A percentile compares a stretch with the other conserved stretches of the same genome.
These are phyloP conservation scores for Umbilicus rupestris DNA, from an alignment of 164 flowering plant species.

Conservation along the genomic window DNA sequence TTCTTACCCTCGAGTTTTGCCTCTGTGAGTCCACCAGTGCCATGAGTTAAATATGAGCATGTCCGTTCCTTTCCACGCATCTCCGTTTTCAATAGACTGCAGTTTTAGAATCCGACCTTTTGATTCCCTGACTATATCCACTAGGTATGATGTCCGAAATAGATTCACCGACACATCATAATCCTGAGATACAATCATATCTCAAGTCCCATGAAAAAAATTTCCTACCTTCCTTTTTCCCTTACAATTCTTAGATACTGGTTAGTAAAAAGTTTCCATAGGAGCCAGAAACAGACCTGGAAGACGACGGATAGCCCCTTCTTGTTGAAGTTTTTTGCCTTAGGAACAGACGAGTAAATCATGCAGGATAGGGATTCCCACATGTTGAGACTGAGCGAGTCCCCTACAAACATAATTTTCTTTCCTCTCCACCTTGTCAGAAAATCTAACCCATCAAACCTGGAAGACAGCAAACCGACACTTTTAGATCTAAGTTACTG, in stretches of 20 bases:
- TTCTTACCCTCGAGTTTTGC: conserved; percentile 55
- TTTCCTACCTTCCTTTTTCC: not conserved
- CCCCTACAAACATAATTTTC: conserved; percentile 65
- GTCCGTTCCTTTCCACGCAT: conserved; percentile 64
- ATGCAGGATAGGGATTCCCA: conserved; percentile 54
- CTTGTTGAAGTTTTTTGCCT: conserved; percentile 18
- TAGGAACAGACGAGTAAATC: conserved; percentile 47
- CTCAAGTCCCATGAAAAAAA: not conserved
- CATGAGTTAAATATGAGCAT: conserved; percentile 70
- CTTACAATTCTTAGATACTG: not conserved
- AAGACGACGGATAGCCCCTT: conserved; percentile 25
- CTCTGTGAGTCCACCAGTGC: conserved; percentile 96
- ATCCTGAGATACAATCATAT: conserved; percentile 30
- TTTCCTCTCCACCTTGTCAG: conserved; percentile 49
- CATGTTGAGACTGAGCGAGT: conserved; percentile 61
- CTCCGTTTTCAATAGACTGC: conserved; percentile 44
- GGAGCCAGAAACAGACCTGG: conserved; percentile 21
- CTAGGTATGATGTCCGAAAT: conserved; percentile 49
- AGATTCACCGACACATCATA: conserved; percentile 40
- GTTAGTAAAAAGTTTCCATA: not conserved
- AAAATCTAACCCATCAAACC: conserved; percentile 45
- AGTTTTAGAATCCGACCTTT: conserved; percentile 47
- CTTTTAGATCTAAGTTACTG: not conserved
- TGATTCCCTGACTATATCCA: conserved; percentile 42
- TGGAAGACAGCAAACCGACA: conserved; percentile 11